Base-by-base conservation (phyloP, 352 stramenopile genomes). In the Lagenidium giganteum region DNA sequence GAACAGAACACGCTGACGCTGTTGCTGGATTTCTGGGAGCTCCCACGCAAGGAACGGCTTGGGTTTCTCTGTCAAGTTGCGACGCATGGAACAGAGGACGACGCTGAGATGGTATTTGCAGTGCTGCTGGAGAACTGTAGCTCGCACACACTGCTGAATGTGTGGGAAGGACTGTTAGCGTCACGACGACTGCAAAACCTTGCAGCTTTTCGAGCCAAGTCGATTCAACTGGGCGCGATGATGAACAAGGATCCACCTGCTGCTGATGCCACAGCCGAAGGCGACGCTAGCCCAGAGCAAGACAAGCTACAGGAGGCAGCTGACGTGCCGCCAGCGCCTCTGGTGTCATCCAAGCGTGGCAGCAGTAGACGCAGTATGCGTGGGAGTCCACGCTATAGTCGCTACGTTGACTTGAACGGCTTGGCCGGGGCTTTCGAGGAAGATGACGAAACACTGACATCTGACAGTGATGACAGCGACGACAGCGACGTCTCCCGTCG, bases 51-150 rank as follows among this genome's bases (percentile, higher is more conserved):
- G 14, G 72, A 91, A 47, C 68, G 73, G 0, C 55, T 87, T 8
- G 66, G 53, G 24, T 86, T 91, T 36, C 72, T 90, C 33, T 80
- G 62, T 32, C 78, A 90, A 43, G 64, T 90, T 42, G 72, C 74
- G 21, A 85, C 66, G 26, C 75, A 87, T 23, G 61, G 60, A 4
- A 61, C 34, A 30, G 61, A 78, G 22, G 59, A 72, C 23, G 74
- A 87, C 22, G 61, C 62, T 1, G 60, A 59, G 8, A 46, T 69
- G 11, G 54, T 90, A 7, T 36, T 83, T 13, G 50, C 47, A 20
- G 55, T 78, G 6, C 72, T 83, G 21, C 55, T 83, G 12, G 67
- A 71, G 17, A 74, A 70, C 23, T 72, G 61, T 48, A 68, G 62
- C 22, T 62, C 56, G 2, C 57, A 70, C 18, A 71, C 54, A 9